Conservation (phyloP, 768 basidiomycete genomes). For the Leccinellum luteum region DNA sequence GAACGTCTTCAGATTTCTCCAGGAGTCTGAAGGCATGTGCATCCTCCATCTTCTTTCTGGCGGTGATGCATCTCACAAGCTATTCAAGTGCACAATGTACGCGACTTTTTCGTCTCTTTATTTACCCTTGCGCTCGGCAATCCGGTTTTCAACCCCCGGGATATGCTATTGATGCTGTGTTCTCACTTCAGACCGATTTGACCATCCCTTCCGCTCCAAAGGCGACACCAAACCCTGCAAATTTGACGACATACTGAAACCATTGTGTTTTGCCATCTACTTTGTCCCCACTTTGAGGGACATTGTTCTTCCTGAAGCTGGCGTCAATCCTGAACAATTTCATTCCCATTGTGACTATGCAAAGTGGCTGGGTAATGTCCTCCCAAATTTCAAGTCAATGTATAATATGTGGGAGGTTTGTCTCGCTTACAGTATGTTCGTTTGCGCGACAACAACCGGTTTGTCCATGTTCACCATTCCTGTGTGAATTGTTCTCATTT, state of each 20-base stretch:
- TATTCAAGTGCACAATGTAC: background rate
- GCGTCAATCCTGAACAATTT: background rate
- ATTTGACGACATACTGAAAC: background rate
- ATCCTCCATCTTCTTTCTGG: background rate
- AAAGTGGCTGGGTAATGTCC: background rate
- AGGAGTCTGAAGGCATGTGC: background rate
- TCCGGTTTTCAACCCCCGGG: background rate
- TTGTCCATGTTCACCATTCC: background rate
- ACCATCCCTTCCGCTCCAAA: too few relatives aligned
- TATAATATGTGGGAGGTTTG: background rate
- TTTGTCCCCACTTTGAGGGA: background rate
- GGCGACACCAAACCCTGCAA: too few relatives aligned
- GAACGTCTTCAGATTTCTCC: background rate
- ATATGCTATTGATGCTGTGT: too few relatives aligned
- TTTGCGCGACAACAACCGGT: background rate
- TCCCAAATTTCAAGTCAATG: background rate
- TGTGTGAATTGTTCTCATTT: too few relatives aligned
- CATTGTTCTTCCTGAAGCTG: background rate
- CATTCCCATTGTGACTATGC: background rate
- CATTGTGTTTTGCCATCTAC: background rate
- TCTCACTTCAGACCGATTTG: too few relatives aligned
- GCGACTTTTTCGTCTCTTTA: background rate
- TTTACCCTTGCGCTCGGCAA: background rate
- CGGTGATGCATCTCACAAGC: background rate
- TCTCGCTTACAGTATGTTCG: background rate